A percentile compares a stretch with the other conserved stretches of the same genome.
phyloP scores from a whole-genome alignment of 257 asterid genomes.

The Prunella vulgaris region DNA sequence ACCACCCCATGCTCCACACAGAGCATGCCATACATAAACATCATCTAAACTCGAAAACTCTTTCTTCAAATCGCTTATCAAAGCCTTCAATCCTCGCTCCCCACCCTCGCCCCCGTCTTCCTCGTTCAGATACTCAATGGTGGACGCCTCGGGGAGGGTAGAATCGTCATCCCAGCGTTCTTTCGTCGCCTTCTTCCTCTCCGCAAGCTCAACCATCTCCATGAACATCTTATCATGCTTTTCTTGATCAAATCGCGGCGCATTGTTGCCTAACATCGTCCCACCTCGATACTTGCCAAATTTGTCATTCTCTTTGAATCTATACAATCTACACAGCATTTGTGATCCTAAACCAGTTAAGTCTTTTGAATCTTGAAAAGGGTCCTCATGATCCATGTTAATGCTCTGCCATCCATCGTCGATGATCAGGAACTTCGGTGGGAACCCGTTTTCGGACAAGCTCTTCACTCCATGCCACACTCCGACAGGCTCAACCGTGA shows the following conservation, averaged over 20 bases:
- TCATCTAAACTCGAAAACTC: constrained; percentile 33
- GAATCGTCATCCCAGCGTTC: constrained; percentile 12
- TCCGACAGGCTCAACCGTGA: constrained; percentile 40
- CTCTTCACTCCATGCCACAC: constrained; percentile 39
- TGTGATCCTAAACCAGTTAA: constrained; percentile 31
- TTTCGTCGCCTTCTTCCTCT: constrained; percentile 29
- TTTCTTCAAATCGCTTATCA: constrained; percentile 31
- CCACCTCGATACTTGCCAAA: constrained; percentile 35
- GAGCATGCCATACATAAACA: constrained; percentile 47
- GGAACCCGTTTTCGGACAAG: constrained; percentile 24
- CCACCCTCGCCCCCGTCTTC: constrained; percentile 21
- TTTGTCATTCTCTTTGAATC: constrained; percentile 38
- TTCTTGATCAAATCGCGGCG: constrained; percentile 32
- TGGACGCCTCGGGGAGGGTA: constrained; percentile 18
- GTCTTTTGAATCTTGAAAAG: constrained; percentile 29
- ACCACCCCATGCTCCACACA: constrained; percentile 55
- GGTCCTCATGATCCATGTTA: constrained; percentile 42
- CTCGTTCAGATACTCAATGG: constrained; percentile 28
- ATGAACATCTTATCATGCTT: constrained; percentile 29
- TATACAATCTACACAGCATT: constrained; percentile 39
- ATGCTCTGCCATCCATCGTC: constrained; percentile 57
- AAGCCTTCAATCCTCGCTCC: constrained; percentile 32
- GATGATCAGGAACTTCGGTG: constrained; percentile 35
- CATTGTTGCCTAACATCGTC: constrained; percentile 26
- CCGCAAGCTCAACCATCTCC: constrained; percentile 30